phyloP scores from a whole-genome alignment of 2,329 filamentous ascomycete genomes.

The Sporothrix euskadiensis region DNA sequence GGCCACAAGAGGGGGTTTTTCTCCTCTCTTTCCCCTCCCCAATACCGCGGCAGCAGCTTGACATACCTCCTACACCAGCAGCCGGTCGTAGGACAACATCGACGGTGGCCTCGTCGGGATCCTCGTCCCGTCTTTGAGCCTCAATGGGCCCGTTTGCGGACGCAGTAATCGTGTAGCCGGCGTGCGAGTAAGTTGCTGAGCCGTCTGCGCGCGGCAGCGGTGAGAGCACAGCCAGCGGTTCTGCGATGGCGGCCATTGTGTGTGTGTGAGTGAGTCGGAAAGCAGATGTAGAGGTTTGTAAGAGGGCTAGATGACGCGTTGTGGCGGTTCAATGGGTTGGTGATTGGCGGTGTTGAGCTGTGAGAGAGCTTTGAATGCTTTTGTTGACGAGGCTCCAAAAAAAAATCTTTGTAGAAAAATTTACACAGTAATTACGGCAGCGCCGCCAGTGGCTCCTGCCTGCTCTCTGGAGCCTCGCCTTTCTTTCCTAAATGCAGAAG shows the following conservation, averaged over 20 bases:
- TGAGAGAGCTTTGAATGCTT: no score
- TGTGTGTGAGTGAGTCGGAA: background rate
- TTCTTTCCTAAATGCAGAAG: conserved; percentile 5
- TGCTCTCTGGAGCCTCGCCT: conserved; percentile 1
- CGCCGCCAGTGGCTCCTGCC: background rate
- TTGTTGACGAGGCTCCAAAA: background rate
- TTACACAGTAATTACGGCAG: background rate
- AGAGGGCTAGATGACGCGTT: background rate
- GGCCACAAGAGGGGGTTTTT: background rate
- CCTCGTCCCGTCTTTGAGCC: conserved; percentile 82
- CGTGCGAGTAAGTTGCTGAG: conserved; percentile 73
- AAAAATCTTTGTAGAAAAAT: conserved; percentile 22
- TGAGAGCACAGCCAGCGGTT: conserved; percentile 56
- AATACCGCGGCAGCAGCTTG: background rate
- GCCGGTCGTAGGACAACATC: conserved; percentile 89
- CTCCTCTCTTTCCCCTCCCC: background rate
- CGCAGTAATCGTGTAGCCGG: conserved; percentile 78
- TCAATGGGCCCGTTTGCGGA: conserved; percentile 93
- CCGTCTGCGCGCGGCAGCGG: conserved; percentile 73
- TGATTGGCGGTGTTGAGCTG: background rate
- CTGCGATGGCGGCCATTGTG: conserved; percentile 49
- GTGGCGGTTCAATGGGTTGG: background rate
- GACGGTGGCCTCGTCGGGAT: conserved; percentile 85
- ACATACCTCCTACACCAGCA: conserved; percentile 75
- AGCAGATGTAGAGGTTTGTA: background rate